Conservation (phyloP, 768 basidiomycete species). For the Trametes cingulata region DNA sequence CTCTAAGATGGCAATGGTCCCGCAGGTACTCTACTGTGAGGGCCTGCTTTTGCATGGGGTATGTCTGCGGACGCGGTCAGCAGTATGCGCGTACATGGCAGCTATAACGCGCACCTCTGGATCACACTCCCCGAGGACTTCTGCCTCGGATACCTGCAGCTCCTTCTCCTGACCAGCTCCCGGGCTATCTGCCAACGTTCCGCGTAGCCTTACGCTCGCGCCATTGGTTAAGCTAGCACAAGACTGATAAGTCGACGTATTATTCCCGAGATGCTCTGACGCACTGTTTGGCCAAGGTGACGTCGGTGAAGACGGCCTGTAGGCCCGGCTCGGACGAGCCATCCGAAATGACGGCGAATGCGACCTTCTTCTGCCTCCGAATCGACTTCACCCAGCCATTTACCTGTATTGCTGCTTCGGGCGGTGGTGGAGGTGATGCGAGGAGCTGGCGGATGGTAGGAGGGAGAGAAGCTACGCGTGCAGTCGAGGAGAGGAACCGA, state of each 20-base stretch:
- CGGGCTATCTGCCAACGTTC: slow-evolving; percentile 46
- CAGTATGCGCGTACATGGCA: background rate
- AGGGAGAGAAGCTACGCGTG: slow-evolving; percentile 21
- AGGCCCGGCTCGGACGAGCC: slow-evolving; percentile 71
- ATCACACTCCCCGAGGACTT: slow-evolving; percentile 57
- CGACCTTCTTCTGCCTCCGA: slow-evolving; percentile 83
- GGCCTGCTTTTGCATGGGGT: slow-evolving; percentile 91
- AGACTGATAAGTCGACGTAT: background rate
- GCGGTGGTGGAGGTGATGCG: slow-evolving; percentile 16
- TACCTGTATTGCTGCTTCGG: slow-evolving; percentile 40
- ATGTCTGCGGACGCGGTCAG: slow-evolving; percentile 50
- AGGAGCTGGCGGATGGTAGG: slow-evolving; percentile 42
- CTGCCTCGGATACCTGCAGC: slow-evolving; percentile 48
- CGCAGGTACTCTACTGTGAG: slow-evolving; percentile 79
- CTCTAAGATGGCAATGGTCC: slow-evolving; percentile 85
- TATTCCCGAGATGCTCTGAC: slow-evolving; percentile 10
- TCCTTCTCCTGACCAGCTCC: slow-evolving; percentile 56
- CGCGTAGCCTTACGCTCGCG: slow-evolving; percentile 51
- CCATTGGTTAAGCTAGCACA: slow-evolving; percentile 47
- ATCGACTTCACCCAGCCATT: slow-evolving; percentile 88
- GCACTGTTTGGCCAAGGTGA: slow-evolving; percentile 34
- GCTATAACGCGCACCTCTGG: slow-evolving; percentile 45
- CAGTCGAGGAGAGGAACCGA: slow-evolving; percentile 25
- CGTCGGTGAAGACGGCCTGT: slow-evolving; percentile 73
- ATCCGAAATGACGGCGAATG: slow-evolving; percentile 82